Evolutionary conservation across 1,284 basidiomycete species (phyloP).

Genomic region (Schizopora paradoxa): DNA sequence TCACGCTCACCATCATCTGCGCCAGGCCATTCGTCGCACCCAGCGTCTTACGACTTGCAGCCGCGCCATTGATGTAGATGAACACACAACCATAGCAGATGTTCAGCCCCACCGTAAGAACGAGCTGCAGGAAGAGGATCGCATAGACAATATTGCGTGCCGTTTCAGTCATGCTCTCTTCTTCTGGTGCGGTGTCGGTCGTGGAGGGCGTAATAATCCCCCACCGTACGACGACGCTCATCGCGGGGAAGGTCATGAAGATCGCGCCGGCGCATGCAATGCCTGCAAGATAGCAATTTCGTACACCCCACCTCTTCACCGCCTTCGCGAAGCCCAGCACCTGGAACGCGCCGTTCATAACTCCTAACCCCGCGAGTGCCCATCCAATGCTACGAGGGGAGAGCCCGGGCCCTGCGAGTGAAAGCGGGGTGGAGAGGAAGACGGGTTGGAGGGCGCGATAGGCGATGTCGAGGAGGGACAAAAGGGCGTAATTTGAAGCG

Average conservation of each 20-base stretch:
- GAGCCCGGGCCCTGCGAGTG: slow-evolving; percentile 38
- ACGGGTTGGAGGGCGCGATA: slow-evolving; percentile 37
- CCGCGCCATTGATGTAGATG: slow-evolving; percentile 31
- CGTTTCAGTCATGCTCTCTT: not conserved
- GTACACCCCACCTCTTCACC: slow-evolving; percentile 7
- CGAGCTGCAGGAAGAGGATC: slow-evolving; percentile 5
- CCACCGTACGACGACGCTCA: slow-evolving; percentile 12
- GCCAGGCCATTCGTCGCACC: slow-evolving; percentile 38
- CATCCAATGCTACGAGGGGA: slow-evolving; percentile 36
- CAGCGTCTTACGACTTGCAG: slow-evolving; percentile 23
- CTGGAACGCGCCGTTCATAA: slow-evolving; percentile 20
- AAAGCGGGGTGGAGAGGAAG: slow-evolving; percentile 39
- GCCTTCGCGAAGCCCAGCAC: slow-evolving; percentile 18
- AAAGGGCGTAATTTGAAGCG: slow-evolving; percentile 36
- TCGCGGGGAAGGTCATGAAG: slow-evolving; percentile 13
- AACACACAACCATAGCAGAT: slow-evolving; percentile 25
- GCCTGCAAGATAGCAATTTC: slow-evolving; percentile 7
- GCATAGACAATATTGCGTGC: not conserved
- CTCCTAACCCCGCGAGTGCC: slow-evolving; percentile 27
- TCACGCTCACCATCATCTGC: slow-evolving; percentile 47
- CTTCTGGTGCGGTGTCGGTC: not conserved
- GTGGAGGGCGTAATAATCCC: not conserved
- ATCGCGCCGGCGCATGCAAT: slow-evolving; percentile 14
- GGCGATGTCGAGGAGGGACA: slow-evolving; percentile 36
- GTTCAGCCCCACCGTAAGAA: slow-evolving; percentile 11